A percentile compares a stretch with the other conserved stretches of the same genome.
These are phyloP conservation scores for Iris macrosiphon DNA, from an alignment of 106 monocot genomes.

Conservation along the genomic window DNA sequence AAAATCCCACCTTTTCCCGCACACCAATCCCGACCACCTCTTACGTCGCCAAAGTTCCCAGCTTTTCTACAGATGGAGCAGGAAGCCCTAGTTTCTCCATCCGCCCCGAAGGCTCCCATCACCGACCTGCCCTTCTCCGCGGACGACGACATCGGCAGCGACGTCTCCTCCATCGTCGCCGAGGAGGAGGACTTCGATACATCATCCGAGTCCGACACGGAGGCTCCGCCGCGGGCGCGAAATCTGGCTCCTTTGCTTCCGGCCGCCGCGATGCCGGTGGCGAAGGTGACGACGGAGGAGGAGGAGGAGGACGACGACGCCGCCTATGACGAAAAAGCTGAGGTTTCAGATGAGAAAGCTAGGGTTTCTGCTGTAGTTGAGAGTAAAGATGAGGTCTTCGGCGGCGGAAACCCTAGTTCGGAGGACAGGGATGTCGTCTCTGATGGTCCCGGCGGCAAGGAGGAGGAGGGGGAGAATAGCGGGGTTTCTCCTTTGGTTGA, in stretches of 20 bases:
- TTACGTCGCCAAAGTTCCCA: neutral
- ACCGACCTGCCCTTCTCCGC: neutral
- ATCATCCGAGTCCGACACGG: constrained; percentile 5
- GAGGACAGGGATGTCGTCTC: neutral
- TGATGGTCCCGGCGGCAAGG: neutral
- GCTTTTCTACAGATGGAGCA: constrained; percentile 10
- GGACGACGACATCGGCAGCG: neutral
- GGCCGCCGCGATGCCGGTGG: neutral
- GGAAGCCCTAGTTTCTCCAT: neutral
- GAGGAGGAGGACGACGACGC: neutral
- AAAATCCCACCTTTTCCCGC: neutral
- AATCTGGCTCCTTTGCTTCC: too few relatives aligned
- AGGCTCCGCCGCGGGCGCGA: too few relatives aligned
- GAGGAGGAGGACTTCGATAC: constrained; percentile 17
- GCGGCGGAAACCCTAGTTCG: neutral
- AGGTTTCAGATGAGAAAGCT: constrained; percentile 1
- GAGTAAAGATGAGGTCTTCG: neutral
- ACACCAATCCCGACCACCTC: neutral
- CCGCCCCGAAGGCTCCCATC: neutral
- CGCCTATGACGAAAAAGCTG: too few relatives aligned
- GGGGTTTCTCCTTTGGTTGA: too few relatives aligned
- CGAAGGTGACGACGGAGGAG: constrained; percentile 1
- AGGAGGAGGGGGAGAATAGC: neutral
- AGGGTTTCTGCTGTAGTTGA: too few relatives aligned
- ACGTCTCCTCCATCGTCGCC: neutral